Percentiles rank a stretch among this genome's conserved stretches.
phyloP scores from a whole-genome alignment of 805 yeast species.

The Candida broadrunensis region DNA sequence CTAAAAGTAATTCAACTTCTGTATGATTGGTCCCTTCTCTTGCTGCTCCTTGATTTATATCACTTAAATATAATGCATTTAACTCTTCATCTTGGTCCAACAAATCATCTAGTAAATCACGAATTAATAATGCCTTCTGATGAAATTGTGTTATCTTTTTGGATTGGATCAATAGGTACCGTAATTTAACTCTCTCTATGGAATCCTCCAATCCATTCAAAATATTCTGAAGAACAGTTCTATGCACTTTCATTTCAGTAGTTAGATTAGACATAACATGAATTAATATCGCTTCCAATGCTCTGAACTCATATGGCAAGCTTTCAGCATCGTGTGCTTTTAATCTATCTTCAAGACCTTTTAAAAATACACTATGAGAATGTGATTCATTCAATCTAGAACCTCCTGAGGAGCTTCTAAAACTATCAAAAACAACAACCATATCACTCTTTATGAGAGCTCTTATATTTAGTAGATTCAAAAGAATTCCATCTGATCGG shows the following conservation, averaged over 20 bases:
- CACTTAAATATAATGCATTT: constrained; percentile 77
- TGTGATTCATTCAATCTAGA: constrained; percentile 46
- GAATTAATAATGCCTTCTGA: constrained; percentile 76
- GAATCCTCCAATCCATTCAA: constrained; percentile 76
- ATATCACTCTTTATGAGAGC: constrained; percentile 53
- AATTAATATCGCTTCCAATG: constrained; percentile 81
- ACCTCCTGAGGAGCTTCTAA: constrained; percentile 13
- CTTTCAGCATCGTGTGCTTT: constrained; percentile 25
- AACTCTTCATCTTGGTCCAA: constrained; percentile 86
- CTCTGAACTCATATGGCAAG: constrained; percentile 86
- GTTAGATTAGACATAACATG: constrained; percentile 75
- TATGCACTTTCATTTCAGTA: constrained; percentile 84
- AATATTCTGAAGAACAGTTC: constrained; percentile 70
- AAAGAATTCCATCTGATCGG: constrained; percentile 43
- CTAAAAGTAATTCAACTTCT: constrained; percentile 87
- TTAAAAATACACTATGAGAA: constrained; percentile 41
- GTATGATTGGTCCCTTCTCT: constrained; percentile 65
- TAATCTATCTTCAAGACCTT: constrained; percentile 39
- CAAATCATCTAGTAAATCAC: constrained; percentile 82
- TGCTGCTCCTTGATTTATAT: constrained; percentile 41
- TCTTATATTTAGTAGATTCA: constrained; percentile 48
- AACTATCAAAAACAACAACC: constrained; percentile 45
- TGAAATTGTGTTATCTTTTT: constrained; percentile 81
- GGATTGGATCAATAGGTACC: constrained; percentile 77
- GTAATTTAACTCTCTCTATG: constrained; percentile 74